A percentile compares a stretch with the other conserved stretches of the same genome.
phyloP scores from a whole-genome alignment of 2,329 filamentous ascomycete genomes.

The Pestalotiopsis sp. region DNA sequence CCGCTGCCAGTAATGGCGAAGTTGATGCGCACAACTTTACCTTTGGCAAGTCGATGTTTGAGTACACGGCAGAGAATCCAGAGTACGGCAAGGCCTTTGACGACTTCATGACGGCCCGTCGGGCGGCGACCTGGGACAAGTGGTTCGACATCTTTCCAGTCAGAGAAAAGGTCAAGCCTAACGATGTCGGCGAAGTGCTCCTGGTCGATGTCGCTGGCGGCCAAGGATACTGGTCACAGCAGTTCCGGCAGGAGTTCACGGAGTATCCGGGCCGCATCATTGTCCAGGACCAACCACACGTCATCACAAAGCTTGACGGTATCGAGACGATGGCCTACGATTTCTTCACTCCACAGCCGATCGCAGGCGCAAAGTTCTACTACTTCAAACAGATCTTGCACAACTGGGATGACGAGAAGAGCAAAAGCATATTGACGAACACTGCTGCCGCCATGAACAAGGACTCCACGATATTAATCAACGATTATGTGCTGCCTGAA shows the following conservation, averaged over 20 bases:
- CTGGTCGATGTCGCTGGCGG: conserved; percentile 5
- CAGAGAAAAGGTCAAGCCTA: not conserved
- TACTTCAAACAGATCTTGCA: conserved; percentile 11
- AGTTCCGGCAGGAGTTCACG: not conserved
- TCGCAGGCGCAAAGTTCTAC: not conserved
- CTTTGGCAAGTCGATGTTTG: conserved; percentile 7
- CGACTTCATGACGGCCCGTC: conserved; percentile 5
- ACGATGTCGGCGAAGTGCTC: not conserved
- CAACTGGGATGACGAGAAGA: conserved; percentile 6
- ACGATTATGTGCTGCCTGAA: conserved; percentile 5
- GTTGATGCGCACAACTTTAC: not conserved
- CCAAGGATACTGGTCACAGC: conserved; percentile 4
- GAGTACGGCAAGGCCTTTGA: conserved; percentile 5
- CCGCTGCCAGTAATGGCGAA: not conserved
- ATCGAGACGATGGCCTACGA: conserved; percentile 9
- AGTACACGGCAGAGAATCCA: not conserved
- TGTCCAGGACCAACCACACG: conserved; percentile 4
- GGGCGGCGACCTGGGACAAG: not conserved
- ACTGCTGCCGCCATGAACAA: not conserved
- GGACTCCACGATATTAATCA: not conserved
- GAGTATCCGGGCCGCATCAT: not conserved
- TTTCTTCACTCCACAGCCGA: conserved; percentile 9
- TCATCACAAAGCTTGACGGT: conserved; percentile 1
- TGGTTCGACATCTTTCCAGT: conserved; percentile 3
- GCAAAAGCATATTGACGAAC: not conserved